A percentile compares a stretch with the other conserved stretches of the same genome.
Conservation (phyloP, 345 rosid genomes). For the Gossypium anomalum region DNA sequence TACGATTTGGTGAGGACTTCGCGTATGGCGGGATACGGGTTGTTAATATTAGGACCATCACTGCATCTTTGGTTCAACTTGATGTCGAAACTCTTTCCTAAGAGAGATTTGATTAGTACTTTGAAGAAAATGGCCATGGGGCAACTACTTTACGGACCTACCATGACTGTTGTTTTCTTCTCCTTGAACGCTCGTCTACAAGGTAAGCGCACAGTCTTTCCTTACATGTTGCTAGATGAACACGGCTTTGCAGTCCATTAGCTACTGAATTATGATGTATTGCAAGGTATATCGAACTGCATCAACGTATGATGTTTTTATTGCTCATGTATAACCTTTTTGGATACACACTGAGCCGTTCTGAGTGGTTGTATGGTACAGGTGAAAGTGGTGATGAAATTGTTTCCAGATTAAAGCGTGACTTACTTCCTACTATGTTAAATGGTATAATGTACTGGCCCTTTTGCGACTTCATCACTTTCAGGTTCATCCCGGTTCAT, state of each 20-base stretch:
- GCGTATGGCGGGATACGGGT: conserved; percentile 86
- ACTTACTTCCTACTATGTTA: conserved; percentile 61
- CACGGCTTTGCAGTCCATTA: conserved; percentile 1
- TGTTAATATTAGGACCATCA: conserved; percentile 70
- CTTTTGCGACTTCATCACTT: conserved; percentile 79
- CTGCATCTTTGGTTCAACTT: conserved; percentile 85
- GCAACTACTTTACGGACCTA: conserved; percentile 66
- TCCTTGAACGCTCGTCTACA: conserved; percentile 61
- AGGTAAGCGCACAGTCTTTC: conserved; percentile 34
- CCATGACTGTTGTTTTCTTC: conserved; percentile 73
- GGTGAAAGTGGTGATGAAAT: conserved; percentile 59
- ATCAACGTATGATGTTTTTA: background rate
- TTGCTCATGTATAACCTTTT: background rate
- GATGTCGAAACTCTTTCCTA: conserved; percentile 66
- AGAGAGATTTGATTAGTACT: conserved; percentile 64
- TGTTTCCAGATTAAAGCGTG: conserved; percentile 67
- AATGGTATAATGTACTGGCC: conserved; percentile 90
- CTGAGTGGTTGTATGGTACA: conserved; percentile 24
- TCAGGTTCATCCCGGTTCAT: conserved; percentile 72
- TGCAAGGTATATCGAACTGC: background rate
- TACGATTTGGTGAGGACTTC: conserved; percentile 72
- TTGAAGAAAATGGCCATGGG: conserved; percentile 89
- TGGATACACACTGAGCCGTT: background rate
- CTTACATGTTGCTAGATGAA: background rate
- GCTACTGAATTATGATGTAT: background rate